A percentile compares a stretch with the other conserved stretches of the same genome.
These are phyloP conservation scores for Tulasnella calospora DNA, from an alignment of 768 basidiomycete species.

Conservation along the genomic window DNA sequence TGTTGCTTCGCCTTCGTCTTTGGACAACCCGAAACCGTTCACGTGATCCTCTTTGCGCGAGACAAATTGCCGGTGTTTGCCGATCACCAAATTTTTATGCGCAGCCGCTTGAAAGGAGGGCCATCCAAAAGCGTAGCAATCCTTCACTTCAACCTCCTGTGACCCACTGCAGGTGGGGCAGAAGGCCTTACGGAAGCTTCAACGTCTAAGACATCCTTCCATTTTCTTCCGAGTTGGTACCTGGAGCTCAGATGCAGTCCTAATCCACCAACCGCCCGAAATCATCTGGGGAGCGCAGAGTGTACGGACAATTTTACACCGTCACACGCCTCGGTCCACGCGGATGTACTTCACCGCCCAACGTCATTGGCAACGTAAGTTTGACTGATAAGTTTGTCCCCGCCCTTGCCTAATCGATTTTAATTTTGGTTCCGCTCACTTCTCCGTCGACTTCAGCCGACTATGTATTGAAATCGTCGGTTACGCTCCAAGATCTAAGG, in stretches of 20 bases:
- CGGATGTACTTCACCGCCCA: neutral
- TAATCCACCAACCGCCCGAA: neutral
- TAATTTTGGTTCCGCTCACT: neutral
- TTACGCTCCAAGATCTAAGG: neutral
- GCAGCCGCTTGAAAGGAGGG: neutral
- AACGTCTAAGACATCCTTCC: conserved; percentile 9
- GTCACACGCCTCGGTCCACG: neutral
- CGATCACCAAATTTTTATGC: neutral
- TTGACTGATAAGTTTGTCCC: neutral
- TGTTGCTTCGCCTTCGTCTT: neutral
- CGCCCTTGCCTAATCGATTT: neutral
- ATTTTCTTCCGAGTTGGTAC: neutral
- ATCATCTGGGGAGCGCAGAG: neutral
- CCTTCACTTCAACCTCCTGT: neutral
- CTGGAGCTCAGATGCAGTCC: neutral
- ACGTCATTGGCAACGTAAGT: neutral
- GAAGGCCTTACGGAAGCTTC: neutral
- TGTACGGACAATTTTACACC: neutral
- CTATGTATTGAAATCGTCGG: neutral
- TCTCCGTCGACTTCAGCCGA: neutral
- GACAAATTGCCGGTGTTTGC: neutral
- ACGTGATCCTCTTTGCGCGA: neutral
- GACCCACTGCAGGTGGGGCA: neutral
- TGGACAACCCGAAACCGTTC: neutral
- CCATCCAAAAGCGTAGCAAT: neutral